Evolutionary conservation across 805 yeast genomes (phyloP).

Genomic region (Schwanniomyces polymorphus): DNA sequence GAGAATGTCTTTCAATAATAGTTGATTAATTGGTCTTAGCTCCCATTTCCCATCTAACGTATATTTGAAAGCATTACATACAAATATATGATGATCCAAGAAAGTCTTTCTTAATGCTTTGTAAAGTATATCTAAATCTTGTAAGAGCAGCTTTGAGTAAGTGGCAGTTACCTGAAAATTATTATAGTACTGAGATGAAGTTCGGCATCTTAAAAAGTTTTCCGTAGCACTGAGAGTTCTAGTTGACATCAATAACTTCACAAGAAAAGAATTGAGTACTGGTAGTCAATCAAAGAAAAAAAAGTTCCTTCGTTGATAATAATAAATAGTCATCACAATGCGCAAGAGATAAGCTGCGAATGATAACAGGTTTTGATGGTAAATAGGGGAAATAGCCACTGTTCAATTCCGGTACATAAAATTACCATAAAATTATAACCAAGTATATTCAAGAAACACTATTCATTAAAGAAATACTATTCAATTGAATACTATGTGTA

Average conservation of each 20-base stretch:
- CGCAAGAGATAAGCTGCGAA: no score
- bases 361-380: no score
- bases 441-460: no score
- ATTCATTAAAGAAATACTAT: no score
- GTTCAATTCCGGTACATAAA: no score
- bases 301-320: no score
- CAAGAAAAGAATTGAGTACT: no score
- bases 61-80: constrained; percentile 24
- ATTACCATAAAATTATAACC: no score
- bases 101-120: constrained; percentile 30
- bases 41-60: constrained; percentile 23
- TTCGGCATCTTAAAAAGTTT: constrained; percentile 34
- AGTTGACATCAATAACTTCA: not conserved
- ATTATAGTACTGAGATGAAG: constrained; percentile 25
- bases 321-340: no score
- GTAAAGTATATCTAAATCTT: constrained; percentile 13
- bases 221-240: constrained; percentile 32
- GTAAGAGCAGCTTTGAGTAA: constrained; percentile 20
- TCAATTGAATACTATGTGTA: no score
- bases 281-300: not conserved
- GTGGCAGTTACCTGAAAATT: constrained; percentile 35
- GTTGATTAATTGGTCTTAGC: constrained; percentile 21
- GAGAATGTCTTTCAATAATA: constrained; percentile 26
- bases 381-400: no score
- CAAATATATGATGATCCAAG: constrained; percentile 33